Conservation (phyloP, 202 grass and related monocot genomes). For the Bolboschoenoplectus hybrid region DNA sequence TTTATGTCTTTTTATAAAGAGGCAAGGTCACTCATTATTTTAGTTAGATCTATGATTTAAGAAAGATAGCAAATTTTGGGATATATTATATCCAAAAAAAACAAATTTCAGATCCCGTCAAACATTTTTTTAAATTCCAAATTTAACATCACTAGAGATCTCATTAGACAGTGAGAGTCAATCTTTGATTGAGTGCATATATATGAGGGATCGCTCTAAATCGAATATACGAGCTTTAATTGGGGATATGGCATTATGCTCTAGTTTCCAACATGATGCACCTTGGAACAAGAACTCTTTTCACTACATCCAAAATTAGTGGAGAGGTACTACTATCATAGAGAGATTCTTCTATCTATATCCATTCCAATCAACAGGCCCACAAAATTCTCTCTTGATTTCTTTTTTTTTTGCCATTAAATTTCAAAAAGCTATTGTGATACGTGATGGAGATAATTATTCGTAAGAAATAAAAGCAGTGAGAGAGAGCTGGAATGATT, state of each 20-base stretch:
- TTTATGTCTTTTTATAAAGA: too few relatives aligned
- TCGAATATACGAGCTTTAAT: background rate
- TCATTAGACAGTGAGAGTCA: background rate
- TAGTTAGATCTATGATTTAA: too few relatives aligned
- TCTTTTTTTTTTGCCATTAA: background rate
- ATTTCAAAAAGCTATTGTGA: background rate
- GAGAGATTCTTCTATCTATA: background rate
- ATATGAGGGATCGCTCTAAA: background rate
- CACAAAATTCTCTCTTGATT: background rate
- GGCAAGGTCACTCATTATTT: too few relatives aligned
- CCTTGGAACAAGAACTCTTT: background rate
- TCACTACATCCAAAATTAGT: constrained; percentile 7
- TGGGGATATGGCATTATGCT: too few relatives aligned
- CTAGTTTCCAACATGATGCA: background rate
- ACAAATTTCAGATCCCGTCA: too few relatives aligned
- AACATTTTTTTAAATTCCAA: too few relatives aligned
- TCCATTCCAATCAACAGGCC: background rate
- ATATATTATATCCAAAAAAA: too few relatives aligned
- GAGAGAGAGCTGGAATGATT: background rate
- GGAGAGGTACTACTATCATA: background rate
- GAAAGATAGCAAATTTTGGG: too few relatives aligned
- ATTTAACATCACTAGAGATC: background rate
- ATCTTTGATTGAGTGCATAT: background rate
- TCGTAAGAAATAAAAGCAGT: background rate
- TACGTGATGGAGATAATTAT: background rate